Evolutionary conservation across 2,329 filamentous ascomycete genomes (phyloP).

Genomic region (Beauveria pseudobassiana): DNA sequence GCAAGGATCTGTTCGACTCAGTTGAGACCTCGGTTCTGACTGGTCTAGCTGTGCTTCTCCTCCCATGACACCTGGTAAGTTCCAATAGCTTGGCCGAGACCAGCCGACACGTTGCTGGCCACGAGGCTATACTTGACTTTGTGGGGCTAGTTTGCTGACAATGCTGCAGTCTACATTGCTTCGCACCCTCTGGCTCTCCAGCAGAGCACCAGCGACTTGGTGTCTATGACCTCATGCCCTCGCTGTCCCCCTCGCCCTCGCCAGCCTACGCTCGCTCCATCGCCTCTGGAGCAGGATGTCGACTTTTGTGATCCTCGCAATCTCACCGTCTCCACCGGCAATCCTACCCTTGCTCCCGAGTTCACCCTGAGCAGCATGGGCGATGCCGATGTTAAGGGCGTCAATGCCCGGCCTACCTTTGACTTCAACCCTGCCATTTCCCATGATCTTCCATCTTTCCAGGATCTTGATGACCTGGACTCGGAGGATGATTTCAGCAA

Average conservation of each 20-base stretch:
- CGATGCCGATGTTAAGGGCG: constrained; percentile 53
- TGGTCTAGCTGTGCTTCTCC: constrained; percentile 75
- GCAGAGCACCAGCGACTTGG: constrained; percentile 59
- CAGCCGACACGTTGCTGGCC: not conserved
- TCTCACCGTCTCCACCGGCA: constrained; percentile 60
- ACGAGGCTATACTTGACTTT: not conserved
- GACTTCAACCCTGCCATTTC: constrained; percentile 40
- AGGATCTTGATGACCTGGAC: constrained; percentile 83
- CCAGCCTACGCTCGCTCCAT: constrained; percentile 61
- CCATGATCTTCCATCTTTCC: constrained; percentile 64
- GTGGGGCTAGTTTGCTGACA: constrained; percentile 26
- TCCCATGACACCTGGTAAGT: constrained; percentile 85
- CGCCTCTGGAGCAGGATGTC: constrained; percentile 62
- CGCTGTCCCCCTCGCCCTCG: constrained; percentile 79
- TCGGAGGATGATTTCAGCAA: constrained; percentile 82
- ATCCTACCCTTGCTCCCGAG: constrained; percentile 47
- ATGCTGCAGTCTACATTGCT: constrained; percentile 40
- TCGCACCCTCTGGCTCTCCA: constrained; percentile 52
- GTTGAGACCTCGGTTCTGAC: constrained; percentile 66
- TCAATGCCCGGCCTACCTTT: constrained; percentile 38
- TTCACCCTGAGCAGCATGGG: constrained; percentile 59
- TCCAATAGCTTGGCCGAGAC: not conserved
- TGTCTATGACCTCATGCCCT: constrained; percentile 71
- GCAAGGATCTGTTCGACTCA: constrained; percentile 66
- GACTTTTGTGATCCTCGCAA: constrained; percentile 91